A percentile compares a stretch with the other conserved stretches of the same genome.
phyloP scores from a whole-genome alignment of 495 filamentous ascomycete species.

The Podospora pseudopauciseta region DNA sequence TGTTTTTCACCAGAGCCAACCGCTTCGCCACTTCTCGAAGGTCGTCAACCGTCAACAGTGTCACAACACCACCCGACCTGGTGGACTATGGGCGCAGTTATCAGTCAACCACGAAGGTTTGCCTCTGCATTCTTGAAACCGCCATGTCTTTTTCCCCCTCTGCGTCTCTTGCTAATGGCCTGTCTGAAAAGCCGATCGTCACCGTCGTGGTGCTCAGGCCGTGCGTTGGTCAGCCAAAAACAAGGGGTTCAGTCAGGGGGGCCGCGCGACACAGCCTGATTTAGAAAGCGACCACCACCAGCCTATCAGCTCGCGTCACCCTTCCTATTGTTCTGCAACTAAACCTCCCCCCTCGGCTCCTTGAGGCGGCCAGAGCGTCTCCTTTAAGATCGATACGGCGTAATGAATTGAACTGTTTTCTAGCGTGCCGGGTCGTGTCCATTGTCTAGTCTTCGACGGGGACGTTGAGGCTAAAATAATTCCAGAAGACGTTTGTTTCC shows the following conservation, averaged over 20 bases:
- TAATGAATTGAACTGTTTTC: not conserved
- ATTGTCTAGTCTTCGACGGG: not conserved
- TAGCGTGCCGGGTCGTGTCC: not conserved
- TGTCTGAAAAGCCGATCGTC: not conserved
- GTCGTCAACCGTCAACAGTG: not conserved
- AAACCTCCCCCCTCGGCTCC: conserved; percentile 5
- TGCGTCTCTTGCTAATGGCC: not conserved
- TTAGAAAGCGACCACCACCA: conserved; percentile 11
- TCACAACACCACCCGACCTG: not conserved
- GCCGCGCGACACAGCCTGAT: conserved; percentile 21
- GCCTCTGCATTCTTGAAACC: not conserved
- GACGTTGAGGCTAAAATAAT: conserved; percentile 7
- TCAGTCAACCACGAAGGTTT: not conserved
- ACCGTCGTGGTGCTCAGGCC: not conserved
- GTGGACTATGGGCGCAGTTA: not conserved
- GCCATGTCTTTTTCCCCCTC: not conserved
- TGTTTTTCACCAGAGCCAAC: not conserved
- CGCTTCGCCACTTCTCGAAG: not conserved
- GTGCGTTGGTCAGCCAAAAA: conserved; percentile 10
- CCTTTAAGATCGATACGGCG: not conserved
- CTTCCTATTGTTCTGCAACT: not conserved
- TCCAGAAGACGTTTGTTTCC: not conserved
- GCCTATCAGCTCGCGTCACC: conserved; percentile 27
- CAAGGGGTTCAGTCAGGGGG: conserved; percentile 10
- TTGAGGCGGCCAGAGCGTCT: conserved; percentile 14